Evolutionary conservation across 108 stramenopile genomes (phyloP), one percentile per base, ranked within the genome.

Genomic region (Craspedostauros australis): DNA sequence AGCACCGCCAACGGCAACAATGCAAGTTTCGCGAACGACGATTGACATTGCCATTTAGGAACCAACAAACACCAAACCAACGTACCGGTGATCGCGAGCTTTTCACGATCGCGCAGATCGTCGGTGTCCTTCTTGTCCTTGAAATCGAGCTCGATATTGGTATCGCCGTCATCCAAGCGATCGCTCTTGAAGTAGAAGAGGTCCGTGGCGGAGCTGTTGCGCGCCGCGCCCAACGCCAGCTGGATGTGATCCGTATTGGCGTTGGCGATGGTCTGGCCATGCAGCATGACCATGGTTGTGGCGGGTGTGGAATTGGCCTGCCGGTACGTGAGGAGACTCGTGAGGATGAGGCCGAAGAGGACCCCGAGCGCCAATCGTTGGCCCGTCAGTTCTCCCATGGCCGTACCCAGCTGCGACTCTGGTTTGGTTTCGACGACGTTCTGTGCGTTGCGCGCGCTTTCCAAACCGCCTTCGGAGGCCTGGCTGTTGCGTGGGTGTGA

Each of bases 311-410:
- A 31, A 45, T 74, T 62, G 4, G 28, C 12, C 23, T 72, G 70
- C 12, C 26, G n/a, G 45, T 72, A 71, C 11, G 75, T 63, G 34
- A 78, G 76, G 2, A 73, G 40, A 12, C 73, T 36, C 4, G 72
- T 68, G 20, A 82, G 20, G 20, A 79, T 19, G 19, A 80, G 43
- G 15, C 68, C 73, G 41, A 77, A 2, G n/a, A 84, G 36, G 39
- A 71, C 59, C 20, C 72, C 73, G 2, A 75, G 24, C 26, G 75
- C 82, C 0, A 87, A 78, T 16, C 76, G 61, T 53, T 76, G 79
- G 1, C 79, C 82, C 2, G 86, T 87, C 8, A 87, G 22, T 62
- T 79, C 79, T 6, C 73, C 71, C 86, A 87, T 87, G 24, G 76
- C 79, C 26, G 62, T 66, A 45, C 84, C 84, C 33, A 74, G 62